phyloP scores from a whole-genome alignment of 192 early-diverging fungal species.

The Coemansia sp. region DNA sequence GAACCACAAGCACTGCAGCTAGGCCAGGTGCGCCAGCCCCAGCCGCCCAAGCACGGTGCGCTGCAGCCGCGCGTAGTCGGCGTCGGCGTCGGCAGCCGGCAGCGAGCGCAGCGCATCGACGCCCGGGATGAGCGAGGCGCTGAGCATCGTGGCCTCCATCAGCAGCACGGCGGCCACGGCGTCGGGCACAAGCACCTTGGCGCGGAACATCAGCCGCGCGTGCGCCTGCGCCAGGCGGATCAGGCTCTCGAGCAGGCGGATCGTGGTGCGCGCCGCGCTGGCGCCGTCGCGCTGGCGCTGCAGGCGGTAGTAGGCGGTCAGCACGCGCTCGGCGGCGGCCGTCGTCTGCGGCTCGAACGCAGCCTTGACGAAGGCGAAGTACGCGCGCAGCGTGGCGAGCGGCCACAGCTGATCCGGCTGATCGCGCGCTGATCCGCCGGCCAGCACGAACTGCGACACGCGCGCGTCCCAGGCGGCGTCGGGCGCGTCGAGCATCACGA shows the following conservation, averaged over 20 bases:
- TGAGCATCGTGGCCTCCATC: conserved; percentile 61
- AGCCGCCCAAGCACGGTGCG: conserved; percentile 47
- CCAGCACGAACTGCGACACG: conserved; percentile 38
- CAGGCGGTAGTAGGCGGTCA: conserved; percentile 82
- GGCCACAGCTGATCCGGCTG: conserved; percentile 55
- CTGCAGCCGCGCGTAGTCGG: conserved; percentile 46
- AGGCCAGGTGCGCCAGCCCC: conserved; percentile 43
- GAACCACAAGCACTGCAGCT: conserved; percentile 3
- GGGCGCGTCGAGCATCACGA: conserved; percentile 92
- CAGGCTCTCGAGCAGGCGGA: conserved; percentile 84
- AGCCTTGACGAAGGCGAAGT: conserved; percentile 77
- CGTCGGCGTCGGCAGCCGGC: conserved; percentile 63
- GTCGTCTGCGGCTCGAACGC: conserved; percentile 75
- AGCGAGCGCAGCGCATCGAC: conserved; percentile 59
- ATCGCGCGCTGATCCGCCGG: conserved; percentile 16
- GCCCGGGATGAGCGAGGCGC: conserved; percentile 55
- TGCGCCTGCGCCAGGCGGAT: conserved; percentile 83
- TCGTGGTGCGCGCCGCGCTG: conserved; percentile 79
- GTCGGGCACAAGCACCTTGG: conserved; percentile 85
- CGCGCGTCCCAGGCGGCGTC: conserved; percentile 56
- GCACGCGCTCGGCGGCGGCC: conserved; percentile 80
- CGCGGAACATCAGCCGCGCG: conserved; percentile 95
- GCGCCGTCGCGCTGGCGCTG: conserved; percentile 82
- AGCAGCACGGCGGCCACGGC: conserved; percentile 83
- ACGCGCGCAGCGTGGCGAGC: conserved; percentile 79